Evolutionary conservation across 192 early-diverging fungal species (phyloP), one percentile per base, ranked within the genome.

Genomic region (Coemansia sp.): DNA sequence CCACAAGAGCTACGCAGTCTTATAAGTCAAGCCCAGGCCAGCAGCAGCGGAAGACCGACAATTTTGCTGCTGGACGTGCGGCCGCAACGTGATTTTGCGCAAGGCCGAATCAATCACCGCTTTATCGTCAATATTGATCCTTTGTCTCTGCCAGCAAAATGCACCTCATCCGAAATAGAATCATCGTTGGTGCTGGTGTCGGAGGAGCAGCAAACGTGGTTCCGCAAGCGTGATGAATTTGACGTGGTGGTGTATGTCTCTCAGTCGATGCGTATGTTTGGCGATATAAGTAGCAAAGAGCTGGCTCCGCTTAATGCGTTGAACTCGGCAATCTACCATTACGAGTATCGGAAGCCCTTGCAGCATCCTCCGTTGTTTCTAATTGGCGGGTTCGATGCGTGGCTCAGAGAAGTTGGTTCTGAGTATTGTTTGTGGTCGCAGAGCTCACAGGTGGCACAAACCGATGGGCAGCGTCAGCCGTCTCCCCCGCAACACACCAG

Each of bases 21-120:
- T 41, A 61, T 40, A 30, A 66, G n/a, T 71, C 78, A 47, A 31
- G 86, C 51, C 21, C 55, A 15, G 58, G 74, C 35, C 16, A 47
- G 40, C 47, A 68, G 35, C 6, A 33, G 37, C 39, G 68, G 63
- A 8, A 58, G 57, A n/a, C 76, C 81, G 0, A 71, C 67, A 11
- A 44, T 89, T 5, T 54, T 95, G 19, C 51, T 94, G 15, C 68
- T 95, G 53, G 93, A 95, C 70, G 81, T 93, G 10, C 81, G 93
- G 12, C 81, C 83, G 30, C 81, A 82, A 36, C 83, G 88, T 21
- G 76, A 87, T 30, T 92, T 77, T 67, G 70, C 72, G 0, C 76
- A 72, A 50, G 89, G 87, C 2, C 88, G 83, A 11, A 81, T 95
- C 36, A 84, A 83, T 40, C 83, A 87, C 61, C 63, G 62, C 21